Evolutionary conservation across 805 yeast genomes (phyloP).

Genomic region (Teunomyces barrocoloradensis): DNA sequence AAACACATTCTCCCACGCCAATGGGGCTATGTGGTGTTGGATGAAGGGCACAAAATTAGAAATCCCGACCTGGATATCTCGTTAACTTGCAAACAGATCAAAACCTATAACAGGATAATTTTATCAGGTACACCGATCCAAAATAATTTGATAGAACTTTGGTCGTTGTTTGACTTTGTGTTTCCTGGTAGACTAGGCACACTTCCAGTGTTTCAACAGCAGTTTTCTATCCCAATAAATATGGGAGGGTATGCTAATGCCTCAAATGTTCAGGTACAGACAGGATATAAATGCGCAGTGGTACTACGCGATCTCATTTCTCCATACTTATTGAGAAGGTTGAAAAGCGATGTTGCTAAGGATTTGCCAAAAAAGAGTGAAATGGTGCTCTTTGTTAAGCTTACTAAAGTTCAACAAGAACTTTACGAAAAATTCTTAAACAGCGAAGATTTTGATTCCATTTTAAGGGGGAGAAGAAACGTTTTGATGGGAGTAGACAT

Average conservation of each 20-base stretch:
- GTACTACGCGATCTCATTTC: conserved; percentile 82
- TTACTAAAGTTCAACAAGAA: conserved; percentile 72
- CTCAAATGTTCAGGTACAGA: conserved; percentile 89
- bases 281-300: conserved; percentile 95
- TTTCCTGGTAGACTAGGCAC: conserved; percentile 96
- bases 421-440: conserved; percentile 72
- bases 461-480: conserved; percentile 72
- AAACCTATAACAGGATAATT: conserved; percentile 82
- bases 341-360: conserved; percentile 91
- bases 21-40: conserved; percentile 91
- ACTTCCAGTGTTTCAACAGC: conserved; percentile 88
- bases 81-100: conserved; percentile 76
- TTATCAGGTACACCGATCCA: conserved; percentile 97
- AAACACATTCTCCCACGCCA: conserved; percentile 57
- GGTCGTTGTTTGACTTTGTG: conserved; percentile 94
- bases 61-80: conserved; percentile 92
- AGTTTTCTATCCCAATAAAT: conserved; percentile 89
- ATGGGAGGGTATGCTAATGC: conserved; percentile 99
- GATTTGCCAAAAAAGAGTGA: conserved; percentile 92
- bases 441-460: conserved; percentile 72
- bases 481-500: conserved; percentile 88
- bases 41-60: conserved; percentile 96
- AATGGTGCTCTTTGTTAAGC: conserved; percentile 86
- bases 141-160: conserved; percentile 83
- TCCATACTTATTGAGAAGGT: conserved; percentile 82